phyloP scores from a whole-genome alignment of 2,329 filamentous ascomycete genomes.

The Endothia cerciana region DNA sequence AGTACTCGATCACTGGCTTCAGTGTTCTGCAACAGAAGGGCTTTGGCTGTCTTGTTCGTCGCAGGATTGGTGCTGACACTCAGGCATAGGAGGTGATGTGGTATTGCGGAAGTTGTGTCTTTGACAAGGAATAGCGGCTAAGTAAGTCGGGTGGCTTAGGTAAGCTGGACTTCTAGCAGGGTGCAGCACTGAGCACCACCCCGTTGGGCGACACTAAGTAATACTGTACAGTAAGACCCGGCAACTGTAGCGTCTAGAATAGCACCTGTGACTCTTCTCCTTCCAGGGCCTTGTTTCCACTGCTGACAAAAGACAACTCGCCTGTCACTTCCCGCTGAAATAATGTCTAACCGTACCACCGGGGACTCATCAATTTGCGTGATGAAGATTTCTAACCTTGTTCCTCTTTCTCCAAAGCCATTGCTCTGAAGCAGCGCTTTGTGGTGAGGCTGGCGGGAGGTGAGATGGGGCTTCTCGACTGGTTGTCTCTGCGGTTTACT shows the following conservation, averaged over 20 bases:
- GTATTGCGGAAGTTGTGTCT: slow-evolving; percentile 12
- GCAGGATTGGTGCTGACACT: slow-evolving; percentile 7
- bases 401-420: too few relatives aligned
- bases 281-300: neutral
- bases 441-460: too few relatives aligned
- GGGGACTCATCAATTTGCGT: too few relatives aligned
- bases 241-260: neutral
- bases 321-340: neutral
- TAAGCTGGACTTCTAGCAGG: neutral
- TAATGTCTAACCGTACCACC: too few relatives aligned
- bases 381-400: too few relatives aligned
- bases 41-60: slow-evolving; percentile 7
- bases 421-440: too few relatives aligned
- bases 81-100: slow-evolving; percentile 6
- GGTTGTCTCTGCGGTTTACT: neutral
- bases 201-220: too few relatives aligned
- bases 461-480: too few relatives aligned
- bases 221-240: too few relatives aligned
- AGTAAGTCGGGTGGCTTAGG: slow-evolving; percentile 5
- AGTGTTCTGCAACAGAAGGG: neutral
- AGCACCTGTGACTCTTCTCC: neutral
- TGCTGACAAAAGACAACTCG: slow-evolving; percentile 1
- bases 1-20: slow-evolving; percentile 9
- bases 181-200: too few relatives aligned
- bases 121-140: slow-evolving; percentile 12